Percentiles rank a stretch among this genome's conserved stretches.
Evolutionary conservation across 805 yeast species (phyloP).

Genomic region (Candida pini): DNA sequence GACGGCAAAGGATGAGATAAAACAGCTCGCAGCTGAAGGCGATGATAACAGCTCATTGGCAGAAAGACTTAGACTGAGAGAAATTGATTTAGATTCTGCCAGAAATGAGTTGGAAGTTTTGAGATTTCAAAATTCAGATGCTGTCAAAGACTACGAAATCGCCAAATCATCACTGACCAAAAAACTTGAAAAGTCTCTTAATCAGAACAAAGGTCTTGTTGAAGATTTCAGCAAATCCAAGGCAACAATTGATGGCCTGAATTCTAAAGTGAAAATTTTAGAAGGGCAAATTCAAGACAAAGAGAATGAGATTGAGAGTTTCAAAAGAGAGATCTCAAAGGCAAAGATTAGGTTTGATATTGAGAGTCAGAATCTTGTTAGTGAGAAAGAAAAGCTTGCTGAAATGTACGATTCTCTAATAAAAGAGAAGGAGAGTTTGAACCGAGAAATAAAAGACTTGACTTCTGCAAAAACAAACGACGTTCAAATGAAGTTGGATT

Average conservation of each 20-base stretch:
- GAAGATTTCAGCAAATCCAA: conserved; percentile 6
- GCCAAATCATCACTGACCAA: conserved; percentile 22
- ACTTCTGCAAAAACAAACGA: conserved; percentile 34
- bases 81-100: conserved; percentile 17
- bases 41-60: not conserved
- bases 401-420: conserved; percentile 26
- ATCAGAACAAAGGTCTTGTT: conserved; percentile 7
- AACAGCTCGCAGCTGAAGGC: conserved; percentile 26
- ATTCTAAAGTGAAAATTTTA: conserved; percentile 11
- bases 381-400: conserved; percentile 27
- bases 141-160: conserved; percentile 31
- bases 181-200: conserved; percentile 14
- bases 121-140: conserved; percentile 32
- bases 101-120: conserved; percentile 24
- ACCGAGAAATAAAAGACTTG: conserved; percentile 31
- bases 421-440: conserved; percentile 31
- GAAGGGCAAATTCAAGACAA: conserved; percentile 11
- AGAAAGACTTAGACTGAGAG: conserved; percentile 2
- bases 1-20: conserved; percentile 54
- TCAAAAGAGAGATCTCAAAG: conserved; percentile 13
- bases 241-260: conserved; percentile 3
- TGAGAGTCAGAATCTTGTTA: conserved; percentile 19
- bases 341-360: conserved; percentile 13
- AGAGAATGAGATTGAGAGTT: conserved; percentile 13
- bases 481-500: conserved; percentile 41